Conservation (phyloP, 2,329 filamentous ascomycete genomes). For the Talaromyces sp. region DNA sequence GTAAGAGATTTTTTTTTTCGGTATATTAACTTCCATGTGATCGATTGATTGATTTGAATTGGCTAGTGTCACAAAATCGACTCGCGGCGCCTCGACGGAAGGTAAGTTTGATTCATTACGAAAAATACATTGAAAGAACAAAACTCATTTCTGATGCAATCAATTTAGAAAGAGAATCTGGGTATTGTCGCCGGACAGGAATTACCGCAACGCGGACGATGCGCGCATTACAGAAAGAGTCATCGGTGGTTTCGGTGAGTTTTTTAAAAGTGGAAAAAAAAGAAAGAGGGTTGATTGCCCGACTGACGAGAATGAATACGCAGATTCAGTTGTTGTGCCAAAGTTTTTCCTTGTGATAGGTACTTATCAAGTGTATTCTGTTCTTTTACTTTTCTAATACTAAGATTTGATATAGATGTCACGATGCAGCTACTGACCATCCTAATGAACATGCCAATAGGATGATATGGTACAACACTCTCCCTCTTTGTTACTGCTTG, state of each 20-base stretch:
- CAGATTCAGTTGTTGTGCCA: constrained; percentile 52
- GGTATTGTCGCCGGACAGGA: constrained; percentile 51
- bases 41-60: not conserved
- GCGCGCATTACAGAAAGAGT: constrained; percentile 49
- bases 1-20: constrained; percentile 22
- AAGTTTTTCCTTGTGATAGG: constrained; percentile 54
- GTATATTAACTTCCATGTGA: not conserved
- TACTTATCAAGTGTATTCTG: constrained; percentile 21
- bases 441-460: constrained; percentile 73
- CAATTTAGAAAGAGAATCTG: constrained; percentile 37
- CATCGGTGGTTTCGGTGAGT: constrained; percentile 51
- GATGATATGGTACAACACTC: constrained; percentile 63
- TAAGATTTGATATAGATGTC: constrained; percentile 49
- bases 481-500: too few species aligned
- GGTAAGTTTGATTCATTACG: constrained; percentile 1
- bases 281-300: not conserved
- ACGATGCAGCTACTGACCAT: constrained; percentile 66
- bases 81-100: constrained; percentile 7
- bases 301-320: constrained; percentile 9
- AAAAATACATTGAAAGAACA: not conserved
- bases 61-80: constrained; percentile 7
- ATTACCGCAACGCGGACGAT: constrained; percentile 48
- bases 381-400: not conserved
- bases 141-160: not conserved
- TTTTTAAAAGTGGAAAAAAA: not conserved